Percentiles rank a stretch among this genome's conserved stretches.
These are phyloP conservation scores for Colletotrichum higginsianum DNA, from an alignment of 2,329 filamentous ascomycete genomes.

Conservation along the genomic window DNA sequence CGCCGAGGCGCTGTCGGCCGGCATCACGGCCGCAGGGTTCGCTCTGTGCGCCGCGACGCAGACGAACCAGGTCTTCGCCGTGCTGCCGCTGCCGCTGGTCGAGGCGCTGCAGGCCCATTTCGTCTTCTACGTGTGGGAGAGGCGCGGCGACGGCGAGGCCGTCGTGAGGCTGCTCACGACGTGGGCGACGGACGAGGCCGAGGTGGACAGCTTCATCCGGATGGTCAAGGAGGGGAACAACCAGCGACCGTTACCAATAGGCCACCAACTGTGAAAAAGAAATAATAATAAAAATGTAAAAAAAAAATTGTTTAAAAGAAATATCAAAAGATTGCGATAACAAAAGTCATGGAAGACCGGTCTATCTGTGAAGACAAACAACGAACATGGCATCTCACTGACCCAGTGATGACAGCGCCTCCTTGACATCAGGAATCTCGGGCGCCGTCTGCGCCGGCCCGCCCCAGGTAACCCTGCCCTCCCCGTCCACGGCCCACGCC, in stretches of 20 bases:
- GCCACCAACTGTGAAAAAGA: neutral
- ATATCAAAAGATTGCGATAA: too few species aligned
- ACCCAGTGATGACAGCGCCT: neutral
- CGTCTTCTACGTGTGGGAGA: conserved; percentile 65
- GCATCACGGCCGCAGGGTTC: conserved; percentile 60
- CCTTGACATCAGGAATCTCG: conserved; percentile 25
- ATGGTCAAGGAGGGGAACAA: conserved; percentile 43
- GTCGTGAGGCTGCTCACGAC: conserved; percentile 64
- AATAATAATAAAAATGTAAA: neutral
- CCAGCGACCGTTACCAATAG: neutral
- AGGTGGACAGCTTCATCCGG: conserved; percentile 57
- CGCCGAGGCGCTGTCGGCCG: conserved; percentile 59
- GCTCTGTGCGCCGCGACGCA: conserved; percentile 60
- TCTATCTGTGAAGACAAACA: too few species aligned
- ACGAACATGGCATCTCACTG: too few species aligned
- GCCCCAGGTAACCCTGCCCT: conserved; percentile 23
- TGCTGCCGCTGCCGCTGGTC: conserved; percentile 57
- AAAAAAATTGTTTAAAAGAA: neutral
- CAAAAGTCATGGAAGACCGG: too few species aligned
- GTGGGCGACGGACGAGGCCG: conserved; percentile 62
- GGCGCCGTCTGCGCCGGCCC: conserved; percentile 17
- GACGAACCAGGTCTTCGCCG: conserved; percentile 67
- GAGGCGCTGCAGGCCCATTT: conserved; percentile 58
- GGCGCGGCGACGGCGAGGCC: conserved; percentile 54
- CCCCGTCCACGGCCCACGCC: conserved; percentile 65